Base-by-base conservation (phyloP, 176 grass and related monocot genomes). In the Carex myosuroides region DNA sequence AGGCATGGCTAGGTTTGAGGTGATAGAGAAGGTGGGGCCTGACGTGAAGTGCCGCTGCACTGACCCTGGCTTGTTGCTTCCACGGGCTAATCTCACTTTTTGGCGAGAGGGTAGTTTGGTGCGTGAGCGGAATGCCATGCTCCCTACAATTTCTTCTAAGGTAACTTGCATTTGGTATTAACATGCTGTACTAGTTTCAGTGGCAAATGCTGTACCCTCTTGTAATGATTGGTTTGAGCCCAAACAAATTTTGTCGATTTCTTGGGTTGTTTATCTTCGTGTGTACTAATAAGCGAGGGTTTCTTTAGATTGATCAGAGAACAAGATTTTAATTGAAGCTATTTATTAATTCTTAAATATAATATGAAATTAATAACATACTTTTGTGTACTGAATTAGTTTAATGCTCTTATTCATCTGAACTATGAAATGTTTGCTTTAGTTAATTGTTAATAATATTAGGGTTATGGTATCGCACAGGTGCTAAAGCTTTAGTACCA, bases 91-190 rank as follows among this genome's bases (percentile, higher is more conserved):
- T 85, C 89, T 98, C 82, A 98, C 93, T 82, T 98, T 93, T 77
- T 98, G 93, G 96, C 84, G 93, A 59, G 90, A 95, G 60, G 93
- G 92, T 18, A 92, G 89, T 84, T 83, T 98, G 58, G 96, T 98
- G 3, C 91, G 89, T 16, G 96, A 93, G 82, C 89, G 91, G 70
- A 98, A 98, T 87, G 89, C 95, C 44, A 93, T 98, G 96, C 95
- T 98, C 87, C 95, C 95, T 62, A 98, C 95, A 80, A 98, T 98
- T 90, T 95, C 95, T 86, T 95, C 96, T 7, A 98, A 98, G 92
- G 96, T 98, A 65, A 76, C 24, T 77, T 77, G 50, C 30, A 29
- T 30, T 54, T 55, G 26, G 46, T 33, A 33, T 55, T 77, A 77
- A 30, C 13, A 77, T 32, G 18, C 6, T 32, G 11, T 30, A 55